Base-by-base conservation (phyloP, 257 asterid species). In the Petrea volubilis region DNA sequence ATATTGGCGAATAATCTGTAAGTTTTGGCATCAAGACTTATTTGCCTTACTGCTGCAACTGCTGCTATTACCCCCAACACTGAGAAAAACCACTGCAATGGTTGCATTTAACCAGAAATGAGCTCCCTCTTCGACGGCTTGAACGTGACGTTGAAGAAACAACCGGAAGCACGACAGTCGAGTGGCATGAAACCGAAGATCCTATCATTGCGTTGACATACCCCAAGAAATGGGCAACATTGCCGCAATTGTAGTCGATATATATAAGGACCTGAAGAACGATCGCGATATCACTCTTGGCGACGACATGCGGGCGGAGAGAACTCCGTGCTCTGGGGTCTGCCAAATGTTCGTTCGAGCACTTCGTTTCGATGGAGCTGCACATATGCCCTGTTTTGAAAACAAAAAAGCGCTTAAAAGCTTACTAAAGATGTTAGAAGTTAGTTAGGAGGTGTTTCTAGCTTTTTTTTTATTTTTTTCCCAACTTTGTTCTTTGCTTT, bases 321-420 rank as follows among this genome's bases (percentile, higher is more conserved):
- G 78, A 94, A 94, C 66, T 94, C 83, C 60, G 73, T 70, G 5
- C 86, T 66, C 40, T 83, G 6, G 93, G 84, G 64, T 94, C 91
- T 23, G 87, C n/a, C 83, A 60, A 94, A 89, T 29, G 82, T 67
- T 27, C 88, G 72, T 73, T 94, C 98, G 3, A 94, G 83, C 58
- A 86, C 84, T 68, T 89, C 98, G 43, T 94, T 94, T 91, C 23
- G 98, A n/a, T n/a, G n/a, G n/a, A n/a, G 98, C 59, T 94, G 97
- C 79, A 94, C 74, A 80, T 91, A 94, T n/a, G 1, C 89, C 96
- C 96, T 93, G 83, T 33, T 31, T 31, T 31, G 5, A 31, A 31
- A 7, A 31, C 3, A 31, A 31, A 2, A 31, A 31, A 31, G 38
- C 7, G 3, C 38, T 2, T 31, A 31, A 31, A 7, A 31, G 38